Conservation (phyloP, 1,284 basidiomycete genomes). For the Ceratobasidium papillatum region DNA sequence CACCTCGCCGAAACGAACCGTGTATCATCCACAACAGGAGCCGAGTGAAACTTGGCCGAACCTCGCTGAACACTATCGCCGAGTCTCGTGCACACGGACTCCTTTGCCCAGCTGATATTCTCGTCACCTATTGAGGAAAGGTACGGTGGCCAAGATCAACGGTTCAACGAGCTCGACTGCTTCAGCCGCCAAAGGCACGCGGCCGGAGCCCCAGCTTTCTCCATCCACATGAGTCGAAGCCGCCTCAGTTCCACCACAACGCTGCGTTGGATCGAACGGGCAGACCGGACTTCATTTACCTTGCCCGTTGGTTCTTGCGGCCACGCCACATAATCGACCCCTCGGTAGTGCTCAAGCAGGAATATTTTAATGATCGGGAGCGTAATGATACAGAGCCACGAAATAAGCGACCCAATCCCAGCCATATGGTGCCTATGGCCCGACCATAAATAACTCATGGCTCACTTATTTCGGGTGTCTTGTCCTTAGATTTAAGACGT, state of each 20-base stretch:
- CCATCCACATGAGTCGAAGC: conserved; percentile 14
- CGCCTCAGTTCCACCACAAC: not conserved
- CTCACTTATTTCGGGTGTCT: not conserved
- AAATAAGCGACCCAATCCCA: conserved; percentile 18
- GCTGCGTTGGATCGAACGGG: not conserved
- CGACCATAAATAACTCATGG: not conserved
- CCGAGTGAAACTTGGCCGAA: not conserved
- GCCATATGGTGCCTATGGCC: not conserved
- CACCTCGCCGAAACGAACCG: not conserved
- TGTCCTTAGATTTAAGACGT: not conserved
- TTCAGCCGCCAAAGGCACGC: conserved; percentile 1
- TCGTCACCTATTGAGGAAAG: not conserved
- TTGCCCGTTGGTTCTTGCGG: not conserved
- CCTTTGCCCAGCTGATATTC: not conserved
- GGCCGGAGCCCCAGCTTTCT: conserved; percentile 17
- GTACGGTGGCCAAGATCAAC: not conserved
- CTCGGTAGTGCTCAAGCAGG: not conserved
- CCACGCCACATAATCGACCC: not conserved
- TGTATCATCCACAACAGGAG: not conserved
- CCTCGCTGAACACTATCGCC: not conserved
- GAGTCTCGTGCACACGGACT: not conserved
- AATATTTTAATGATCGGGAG: not conserved
- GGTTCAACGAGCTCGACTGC: not conserved
- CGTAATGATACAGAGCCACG: not conserved
- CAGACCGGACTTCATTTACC: conserved; percentile 4